Conservation (phyloP, 2,329 filamentous ascomycete genomes). For the Chalara sp. region DNA sequence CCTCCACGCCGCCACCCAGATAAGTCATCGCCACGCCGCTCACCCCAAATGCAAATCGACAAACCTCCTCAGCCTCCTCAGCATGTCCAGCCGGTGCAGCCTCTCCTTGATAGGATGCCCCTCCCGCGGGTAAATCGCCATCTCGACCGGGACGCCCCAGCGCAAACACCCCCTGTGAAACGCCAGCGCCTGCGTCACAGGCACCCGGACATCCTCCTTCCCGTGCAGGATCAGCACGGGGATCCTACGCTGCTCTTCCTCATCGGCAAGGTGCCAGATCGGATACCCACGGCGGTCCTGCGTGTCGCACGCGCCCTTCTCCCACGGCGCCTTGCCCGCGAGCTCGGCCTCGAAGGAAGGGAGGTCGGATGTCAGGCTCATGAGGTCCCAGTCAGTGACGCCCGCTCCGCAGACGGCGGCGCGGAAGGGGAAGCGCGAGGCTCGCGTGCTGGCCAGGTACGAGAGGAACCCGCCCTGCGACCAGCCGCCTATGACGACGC, state of each 20-base stretch:
- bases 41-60: neutral
- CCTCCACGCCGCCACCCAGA: too few species aligned
- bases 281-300: conserved; percentile 17
- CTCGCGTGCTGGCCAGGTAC: conserved; percentile 31
- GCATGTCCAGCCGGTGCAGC: neutral
- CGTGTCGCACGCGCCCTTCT: conserved; percentile 7
- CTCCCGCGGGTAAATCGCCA: conserved; percentile 30
- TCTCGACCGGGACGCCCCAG: conserved; percentile 25
- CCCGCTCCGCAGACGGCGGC: conserved; percentile 32
- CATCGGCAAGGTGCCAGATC: conserved; percentile 19
- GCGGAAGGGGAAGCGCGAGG: conserved; percentile 29
- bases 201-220: conserved; percentile 27
- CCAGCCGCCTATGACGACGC: conserved; percentile 31
- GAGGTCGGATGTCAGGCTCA: conserved; percentile 28
- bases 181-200: conserved; percentile 27
- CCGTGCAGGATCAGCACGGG: conserved; percentile 30
- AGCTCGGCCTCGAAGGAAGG: conserved; percentile 21
- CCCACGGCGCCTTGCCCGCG: conserved; percentile 23
- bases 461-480: conserved; percentile 33
- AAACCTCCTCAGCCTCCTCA: neutral
- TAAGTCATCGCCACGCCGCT: too few species aligned
- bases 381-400: conserved; percentile 30
- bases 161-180: conserved; percentile 26
- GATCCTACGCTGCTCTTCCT: conserved; percentile 12
- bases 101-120: conserved; percentile 26